Conservation (phyloP, 768 basidiomycete genomes). For the Tricholoma sp. region DNA sequence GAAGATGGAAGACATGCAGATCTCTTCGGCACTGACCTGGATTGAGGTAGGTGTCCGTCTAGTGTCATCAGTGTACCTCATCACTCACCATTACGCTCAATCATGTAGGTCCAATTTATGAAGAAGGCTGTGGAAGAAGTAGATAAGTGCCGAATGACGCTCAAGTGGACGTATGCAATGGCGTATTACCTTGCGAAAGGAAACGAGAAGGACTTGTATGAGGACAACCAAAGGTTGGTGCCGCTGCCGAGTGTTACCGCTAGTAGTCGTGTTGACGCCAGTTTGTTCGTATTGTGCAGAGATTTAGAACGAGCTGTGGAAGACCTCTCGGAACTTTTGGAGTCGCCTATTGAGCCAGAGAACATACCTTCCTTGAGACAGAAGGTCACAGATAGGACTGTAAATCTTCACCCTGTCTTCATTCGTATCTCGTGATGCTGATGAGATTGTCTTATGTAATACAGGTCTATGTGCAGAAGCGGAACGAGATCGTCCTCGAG, state of each 20-base stretch:
- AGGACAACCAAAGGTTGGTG: constrained; percentile 88
- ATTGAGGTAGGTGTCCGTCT: constrained; percentile 66
- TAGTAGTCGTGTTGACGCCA: not conserved
- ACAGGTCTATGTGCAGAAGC: constrained; percentile 91
- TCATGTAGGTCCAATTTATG: constrained; percentile 74
- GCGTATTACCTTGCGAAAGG: constrained; percentile 90
- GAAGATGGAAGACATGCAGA: constrained; percentile 99
- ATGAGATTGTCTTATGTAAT: not conserved
- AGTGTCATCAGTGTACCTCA: not conserved
- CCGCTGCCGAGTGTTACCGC: not conserved
- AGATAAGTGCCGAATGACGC: constrained; percentile 85
- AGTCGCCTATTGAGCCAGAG: constrained; percentile 86
- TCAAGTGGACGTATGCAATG: constrained; percentile 99
- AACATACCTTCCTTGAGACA: constrained; percentile 77
- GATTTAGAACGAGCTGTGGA: constrained; percentile 95
- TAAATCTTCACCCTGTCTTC: constrained; percentile 27
- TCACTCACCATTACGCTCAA: not conserved
- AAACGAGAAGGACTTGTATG: constrained; percentile 93
- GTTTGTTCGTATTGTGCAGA: constrained; percentile 29
- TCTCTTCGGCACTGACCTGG: constrained; percentile 89
- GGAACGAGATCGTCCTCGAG: constrained; percentile 91
- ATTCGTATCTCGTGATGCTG: not conserved
- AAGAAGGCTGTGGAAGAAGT: constrained; percentile 96
- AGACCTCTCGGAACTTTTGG: constrained; percentile 87
- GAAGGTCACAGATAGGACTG: constrained; percentile 95